A percentile compares a stretch with the other conserved stretches of the same genome.
These are phyloP conservation scores for Auriculariales sp. DNA, from an alignment of 768 basidiomycete species.

Conservation along the genomic window DNA sequence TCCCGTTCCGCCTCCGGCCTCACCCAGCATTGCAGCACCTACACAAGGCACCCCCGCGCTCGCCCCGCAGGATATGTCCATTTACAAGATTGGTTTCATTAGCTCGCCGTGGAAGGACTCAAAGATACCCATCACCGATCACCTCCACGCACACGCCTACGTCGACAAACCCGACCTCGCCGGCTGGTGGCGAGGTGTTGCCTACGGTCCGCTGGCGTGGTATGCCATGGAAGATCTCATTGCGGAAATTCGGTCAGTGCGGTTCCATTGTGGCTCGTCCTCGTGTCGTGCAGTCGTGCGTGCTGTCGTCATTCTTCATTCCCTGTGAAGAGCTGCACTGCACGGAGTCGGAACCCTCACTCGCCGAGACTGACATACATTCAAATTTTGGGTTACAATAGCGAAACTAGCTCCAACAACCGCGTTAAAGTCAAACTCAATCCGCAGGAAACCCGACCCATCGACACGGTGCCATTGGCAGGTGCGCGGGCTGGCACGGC, in stretches of 20 bases:
- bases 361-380: no score
- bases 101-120: slow-evolving; percentile 63
- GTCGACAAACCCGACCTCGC: slow-evolving; percentile 46
- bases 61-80: slow-evolving; percentile 16
- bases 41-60: slow-evolving; percentile 14
- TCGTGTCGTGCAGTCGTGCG: background rate
- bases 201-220: slow-evolving; percentile 57
- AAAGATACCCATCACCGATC: slow-evolving; percentile 68
- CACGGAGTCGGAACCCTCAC: no score
- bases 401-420: slow-evolving; percentile 72
- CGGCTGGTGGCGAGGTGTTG: slow-evolving; percentile 61
- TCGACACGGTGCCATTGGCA: slow-evolving; percentile 58
- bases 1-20: slow-evolving; percentile 22
- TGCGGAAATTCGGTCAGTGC: slow-evolving; percentile 59
- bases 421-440: slow-evolving; percentile 64
- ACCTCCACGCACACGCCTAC: slow-evolving; percentile 66
- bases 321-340: no score
- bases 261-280: slow-evolving; percentile 1
- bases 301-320: no score
- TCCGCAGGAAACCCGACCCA: slow-evolving; percentile 49
- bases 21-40: slow-evolving; percentile 14
- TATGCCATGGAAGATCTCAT: slow-evolving; percentile 66
- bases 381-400: no score
- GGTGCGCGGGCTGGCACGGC: slow-evolving; percentile 52
- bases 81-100: slow-evolving; percentile 61